Conservation (phyloP, 1,284 basidiomycete genomes). For the Somion occarium region DNA sequence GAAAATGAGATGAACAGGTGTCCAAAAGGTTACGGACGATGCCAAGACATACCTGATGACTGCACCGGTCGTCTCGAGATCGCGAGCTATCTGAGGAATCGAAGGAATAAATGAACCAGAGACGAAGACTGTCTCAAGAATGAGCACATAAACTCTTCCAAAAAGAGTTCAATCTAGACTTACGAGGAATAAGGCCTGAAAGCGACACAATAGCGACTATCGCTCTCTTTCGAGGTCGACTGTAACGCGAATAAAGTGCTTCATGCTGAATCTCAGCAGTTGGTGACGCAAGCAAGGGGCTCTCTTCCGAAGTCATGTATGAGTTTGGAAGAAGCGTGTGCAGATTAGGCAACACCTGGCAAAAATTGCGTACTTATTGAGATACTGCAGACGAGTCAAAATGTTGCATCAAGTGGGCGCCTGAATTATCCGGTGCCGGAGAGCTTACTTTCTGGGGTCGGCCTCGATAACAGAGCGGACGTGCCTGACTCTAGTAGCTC, state of each 20-base stretch:
- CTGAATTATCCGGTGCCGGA: too few relatives aligned
- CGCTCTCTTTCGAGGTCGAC: constrained; percentile 34
- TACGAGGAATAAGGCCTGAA: constrained; percentile 46
- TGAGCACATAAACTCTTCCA: constrained; percentile 40
- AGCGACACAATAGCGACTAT: constrained; percentile 49
- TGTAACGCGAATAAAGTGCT: constrained; percentile 50
- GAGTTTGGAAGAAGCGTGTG: not conserved
- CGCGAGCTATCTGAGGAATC: constrained; percentile 57
- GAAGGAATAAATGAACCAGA: constrained; percentile 62
- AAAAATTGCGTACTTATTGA: too few relatives aligned
- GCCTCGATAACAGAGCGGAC: too few relatives aligned
- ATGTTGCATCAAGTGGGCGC: too few relatives aligned
- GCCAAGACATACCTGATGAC: constrained; percentile 44
- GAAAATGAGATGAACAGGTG: too few relatives aligned
- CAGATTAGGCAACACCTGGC: too few relatives aligned
- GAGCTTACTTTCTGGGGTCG: too few relatives aligned
- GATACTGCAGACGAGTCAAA: too few relatives aligned
- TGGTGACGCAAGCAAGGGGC: constrained; percentile 4
- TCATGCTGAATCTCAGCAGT: constrained; percentile 17
- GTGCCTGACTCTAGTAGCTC: too few relatives aligned
- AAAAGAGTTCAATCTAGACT: constrained; percentile 16
- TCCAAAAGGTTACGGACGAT: too few relatives aligned
- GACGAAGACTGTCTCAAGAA: constrained; percentile 23
- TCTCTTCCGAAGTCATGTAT: constrained; percentile 8
- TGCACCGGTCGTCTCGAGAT: constrained; percentile 47